Base-by-base conservation (phyloP, 805 yeast species). In the Ogataea methanolica region DNA sequence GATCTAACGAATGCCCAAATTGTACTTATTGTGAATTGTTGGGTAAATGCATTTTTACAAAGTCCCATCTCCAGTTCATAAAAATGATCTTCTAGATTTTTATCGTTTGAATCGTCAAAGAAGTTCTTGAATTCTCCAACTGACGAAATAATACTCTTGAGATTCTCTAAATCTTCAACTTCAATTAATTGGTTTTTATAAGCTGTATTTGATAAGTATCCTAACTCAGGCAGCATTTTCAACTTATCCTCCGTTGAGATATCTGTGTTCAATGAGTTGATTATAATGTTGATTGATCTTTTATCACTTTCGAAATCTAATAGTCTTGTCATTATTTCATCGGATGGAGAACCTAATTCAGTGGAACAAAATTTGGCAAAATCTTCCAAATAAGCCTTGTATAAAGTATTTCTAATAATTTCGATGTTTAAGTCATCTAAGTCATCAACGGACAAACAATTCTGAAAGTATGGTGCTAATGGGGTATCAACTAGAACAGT, bases 1-100 rank as follows among this genome's bases (percentile, higher is more conserved):
- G 96, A 85, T 69, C 89, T 86, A 63, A 95, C 79, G 96, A 97
- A 94, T 6, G 97, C 96, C 94, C 97, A 94, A 47, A 94, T 75
- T 2, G 96, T 85, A 36, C 90, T 79, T 58, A 86, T 79, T 16
- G 97, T 82, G 68, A 94, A 94, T 68, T 92, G 98, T 70, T 94
- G 99, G 33, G 99, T 91, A 68, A 94, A 90, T 0, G 97, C 96
- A 63, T 85, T 83, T 61, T 83, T 86, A 70, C 97, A 91, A 51
- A 87, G 75, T 58, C 87, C 85, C 96, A 94, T 92, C 69, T 94
- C 99, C 52, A 83, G 73, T 58, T 82, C 83, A 67, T 94, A 94
- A 63, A 94, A 90, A 73, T 92, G 95, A 69, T 95, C 99, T 67
- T 94, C 99, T 48, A 95, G 70, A 51, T 85, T 80, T 59, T 82